phyloP scores from a whole-genome alignment of 345 rosid species.

The Hibiscus tridactylites region DNA sequence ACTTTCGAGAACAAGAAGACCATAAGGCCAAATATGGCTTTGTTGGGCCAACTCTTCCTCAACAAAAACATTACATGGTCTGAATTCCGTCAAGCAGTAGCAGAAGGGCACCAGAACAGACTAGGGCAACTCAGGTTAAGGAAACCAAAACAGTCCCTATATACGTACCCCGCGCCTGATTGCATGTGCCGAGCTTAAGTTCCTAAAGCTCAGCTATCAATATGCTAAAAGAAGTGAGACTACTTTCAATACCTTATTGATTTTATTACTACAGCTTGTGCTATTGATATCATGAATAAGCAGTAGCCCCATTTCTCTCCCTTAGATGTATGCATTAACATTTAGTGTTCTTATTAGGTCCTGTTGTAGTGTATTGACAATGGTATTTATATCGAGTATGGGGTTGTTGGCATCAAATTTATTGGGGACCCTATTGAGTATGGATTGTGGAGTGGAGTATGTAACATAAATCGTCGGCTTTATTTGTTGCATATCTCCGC shows the following conservation, averaged over 20 bases:
- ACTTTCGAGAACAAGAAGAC: slow-evolving; percentile 77
- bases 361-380: slow-evolving; percentile 1
- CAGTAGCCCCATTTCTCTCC: slow-evolving; percentile 9
- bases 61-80: slow-evolving; percentile 78
- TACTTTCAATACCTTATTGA: neutral
- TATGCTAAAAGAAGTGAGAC: neutral
- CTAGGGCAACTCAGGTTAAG: slow-evolving; percentile 77
- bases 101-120: slow-evolving; percentile 77
- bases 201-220: neutral
- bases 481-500: neutral
- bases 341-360: neutral
- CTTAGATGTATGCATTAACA: neutral
- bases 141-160: slow-evolving; percentile 73
- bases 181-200: slow-evolving; percentile 71
- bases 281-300: slow-evolving; percentile 3
- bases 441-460: slow-evolving; percentile 4
- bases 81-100: slow-evolving; percentile 60
- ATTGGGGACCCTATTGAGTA: neutral
- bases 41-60: slow-evolving; percentile 73
- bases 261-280: neutral
- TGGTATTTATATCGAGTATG: neutral
- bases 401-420: slow-evolving; percentile 6
- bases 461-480: neutral
- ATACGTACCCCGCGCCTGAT: slow-evolving; percentile 95
- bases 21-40: slow-evolving; percentile 78